Evolutionary conservation across 176 grass and related monocot species (phyloP).

Genomic region (Avena insularis): DNA sequence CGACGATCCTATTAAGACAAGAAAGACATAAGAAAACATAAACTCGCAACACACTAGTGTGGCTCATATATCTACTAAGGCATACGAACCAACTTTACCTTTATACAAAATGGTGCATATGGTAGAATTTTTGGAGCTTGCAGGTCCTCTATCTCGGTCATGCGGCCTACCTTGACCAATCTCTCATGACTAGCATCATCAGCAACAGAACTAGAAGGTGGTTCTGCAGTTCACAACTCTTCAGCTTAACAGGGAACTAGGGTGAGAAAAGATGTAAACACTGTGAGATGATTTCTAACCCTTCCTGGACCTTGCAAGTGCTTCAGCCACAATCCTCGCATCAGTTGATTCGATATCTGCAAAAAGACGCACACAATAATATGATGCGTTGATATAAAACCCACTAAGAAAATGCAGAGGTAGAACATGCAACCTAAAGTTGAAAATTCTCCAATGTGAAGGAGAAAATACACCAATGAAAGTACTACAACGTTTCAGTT

Average conservation of each 20-base stretch:
- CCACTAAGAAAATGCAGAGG: slow-evolving; percentile 23
- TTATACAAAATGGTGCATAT: slow-evolving; percentile 80
- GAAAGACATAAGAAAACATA: slow-evolving; percentile 26
- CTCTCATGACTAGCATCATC: slow-evolving; percentile 70
- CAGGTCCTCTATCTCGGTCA: slow-evolving; percentile 91
- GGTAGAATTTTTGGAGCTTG: slow-evolving; percentile 57
- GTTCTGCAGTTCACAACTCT: slow-evolving; percentile 59
- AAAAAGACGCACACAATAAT: slow-evolving; percentile 44
- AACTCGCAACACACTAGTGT: background rate
- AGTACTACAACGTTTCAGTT: background rate
- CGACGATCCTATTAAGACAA: slow-evolving; percentile 73
- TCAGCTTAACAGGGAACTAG: slow-evolving; percentile 23
- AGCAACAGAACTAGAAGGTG: slow-evolving; percentile 52
- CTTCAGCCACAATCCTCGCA: slow-evolving; percentile 80
- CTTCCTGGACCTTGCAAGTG: slow-evolving; percentile 79
- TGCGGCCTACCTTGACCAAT: slow-evolving; percentile 61
- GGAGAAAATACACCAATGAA: slow-evolving; percentile 1
- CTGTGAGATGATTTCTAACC: slow-evolving; percentile 55
- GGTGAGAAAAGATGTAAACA: slow-evolving; percentile 27
- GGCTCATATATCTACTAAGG: background rate
- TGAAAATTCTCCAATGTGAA: slow-evolving; percentile 17
- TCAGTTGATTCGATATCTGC: slow-evolving; percentile 79
- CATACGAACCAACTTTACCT: slow-evolving; percentile 55
- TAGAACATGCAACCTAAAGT: background rate
- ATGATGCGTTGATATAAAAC: background rate